A percentile compares a stretch with the other conserved stretches of the same genome.
Conservation (phyloP, 1,284 basidiomycete species). For the Malassezia caprae region DNA sequence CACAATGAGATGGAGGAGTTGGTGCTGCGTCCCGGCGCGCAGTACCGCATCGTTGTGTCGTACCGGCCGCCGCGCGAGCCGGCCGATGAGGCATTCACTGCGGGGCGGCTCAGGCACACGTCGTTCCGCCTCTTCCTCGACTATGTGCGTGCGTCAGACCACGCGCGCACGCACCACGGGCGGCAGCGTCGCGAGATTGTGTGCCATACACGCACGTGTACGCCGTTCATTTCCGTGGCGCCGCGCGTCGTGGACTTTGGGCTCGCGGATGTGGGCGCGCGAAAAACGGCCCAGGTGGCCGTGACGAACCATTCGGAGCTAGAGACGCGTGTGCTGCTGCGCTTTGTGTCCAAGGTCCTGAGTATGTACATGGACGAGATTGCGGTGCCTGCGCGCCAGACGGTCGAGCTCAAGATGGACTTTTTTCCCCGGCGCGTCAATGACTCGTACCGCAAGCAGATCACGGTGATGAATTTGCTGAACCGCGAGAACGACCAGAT, state of each 20-base stretch:
- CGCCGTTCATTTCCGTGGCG: constrained; percentile 50
- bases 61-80: constrained; percentile 49
- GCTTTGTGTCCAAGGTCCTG: constrained; percentile 53
- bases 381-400: constrained; percentile 51
- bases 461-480: constrained; percentile 50
- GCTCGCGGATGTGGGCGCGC: constrained; percentile 52
- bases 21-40: constrained; percentile 52
- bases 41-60: constrained; percentile 52
- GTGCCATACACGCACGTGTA: constrained; percentile 51
- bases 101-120: constrained; percentile 49
- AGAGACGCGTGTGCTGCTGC: constrained; percentile 51
- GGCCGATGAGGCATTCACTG: constrained; percentile 34
- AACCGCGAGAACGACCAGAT: constrained; percentile 50
- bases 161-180: constrained; percentile 36
- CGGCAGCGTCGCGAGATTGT: constrained; percentile 48
- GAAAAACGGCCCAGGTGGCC: constrained; percentile 49
- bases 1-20: constrained; percentile 52
- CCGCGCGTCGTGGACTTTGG: constrained; percentile 52
- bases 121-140: constrained; percentile 52
- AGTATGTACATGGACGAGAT: constrained; percentile 52
- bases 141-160: constrained; percentile 43
- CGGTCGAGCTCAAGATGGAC: constrained; percentile 51
- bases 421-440: constrained; percentile 53
- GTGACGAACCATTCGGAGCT: constrained; percentile 51
- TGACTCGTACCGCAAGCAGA: constrained; percentile 52